These are phyloP conservation scores for Aspergillus costaricaensis DNA, from an alignment of 2,329 filamentous ascomycete species.

Conservation along the genomic window DNA sequence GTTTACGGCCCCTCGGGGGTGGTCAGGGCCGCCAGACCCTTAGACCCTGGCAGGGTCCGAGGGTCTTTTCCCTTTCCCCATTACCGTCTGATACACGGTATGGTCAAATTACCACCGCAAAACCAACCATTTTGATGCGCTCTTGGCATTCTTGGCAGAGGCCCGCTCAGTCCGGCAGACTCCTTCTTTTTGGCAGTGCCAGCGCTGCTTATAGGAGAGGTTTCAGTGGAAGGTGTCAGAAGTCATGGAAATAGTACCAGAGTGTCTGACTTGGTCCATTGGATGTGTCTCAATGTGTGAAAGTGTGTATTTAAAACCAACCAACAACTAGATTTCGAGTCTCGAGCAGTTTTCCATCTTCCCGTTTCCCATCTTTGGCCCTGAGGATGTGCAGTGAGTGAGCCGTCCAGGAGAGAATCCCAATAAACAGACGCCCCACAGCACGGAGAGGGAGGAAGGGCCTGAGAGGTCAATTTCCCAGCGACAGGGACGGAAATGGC, in stretches of 20 bases:
- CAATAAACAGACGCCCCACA: slow-evolving; percentile 7
- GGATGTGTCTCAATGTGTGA: background rate
- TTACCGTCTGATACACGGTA: background rate
- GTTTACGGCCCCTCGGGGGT: background rate
- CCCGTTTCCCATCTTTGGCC: background rate
- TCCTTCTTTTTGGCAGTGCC: background rate
- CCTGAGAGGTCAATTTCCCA: background rate
- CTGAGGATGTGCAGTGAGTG: background rate
- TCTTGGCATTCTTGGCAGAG: background rate
- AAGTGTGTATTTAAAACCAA: background rate
- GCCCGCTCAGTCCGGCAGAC: background rate
- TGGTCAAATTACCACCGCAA: background rate
- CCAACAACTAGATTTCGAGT: background rate
- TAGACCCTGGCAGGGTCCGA: slow-evolving; percentile 1
- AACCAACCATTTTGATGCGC: no score
- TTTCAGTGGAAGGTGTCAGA: background rate
- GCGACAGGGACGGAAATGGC: background rate
- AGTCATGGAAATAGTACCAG: background rate
- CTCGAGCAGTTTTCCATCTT: background rate
- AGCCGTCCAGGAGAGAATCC: slow-evolving; percentile 4
- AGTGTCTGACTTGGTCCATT: background rate
- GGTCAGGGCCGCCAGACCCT: background rate
- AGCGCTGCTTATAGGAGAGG: background rate
- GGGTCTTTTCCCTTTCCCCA: background rate
- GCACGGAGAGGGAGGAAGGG: background rate